Percentiles rank a stretch among this genome's conserved stretches.
These are phyloP conservation scores for Pseudodiploospora longispora DNA, from an alignment of 2,329 filamentous ascomycete species.

Conservation along the genomic window DNA sequence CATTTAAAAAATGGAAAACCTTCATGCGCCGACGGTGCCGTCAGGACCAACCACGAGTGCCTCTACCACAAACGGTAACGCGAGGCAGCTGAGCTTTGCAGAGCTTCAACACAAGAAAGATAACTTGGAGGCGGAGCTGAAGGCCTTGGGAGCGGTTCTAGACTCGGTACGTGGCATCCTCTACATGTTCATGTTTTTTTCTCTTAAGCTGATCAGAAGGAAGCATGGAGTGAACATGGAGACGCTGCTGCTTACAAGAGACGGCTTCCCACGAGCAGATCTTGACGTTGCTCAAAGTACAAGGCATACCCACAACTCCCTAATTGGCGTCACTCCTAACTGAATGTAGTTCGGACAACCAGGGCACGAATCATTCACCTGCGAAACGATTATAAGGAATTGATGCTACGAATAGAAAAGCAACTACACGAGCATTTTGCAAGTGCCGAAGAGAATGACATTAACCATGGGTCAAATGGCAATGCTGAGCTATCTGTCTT, in stretches of 20 bases:
- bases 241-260: constrained; percentile 74
- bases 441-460: constrained; percentile 47
- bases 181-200: background rate
- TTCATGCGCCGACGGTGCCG: constrained; percentile 52
- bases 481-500: constrained; percentile 21
- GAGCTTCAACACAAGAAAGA: constrained; percentile 83
- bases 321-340: constrained; percentile 9
- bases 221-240: constrained; percentile 93
- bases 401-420: constrained; percentile 78
- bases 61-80: constrained; percentile 50
- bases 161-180: constrained; percentile 58
- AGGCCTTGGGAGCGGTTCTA: constrained; percentile 75
- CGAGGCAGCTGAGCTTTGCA: constrained; percentile 58
- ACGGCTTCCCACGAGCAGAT: constrained; percentile 88
- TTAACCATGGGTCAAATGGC: constrained; percentile 13
- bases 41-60: constrained; percentile 64
- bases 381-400: constrained; percentile 84
- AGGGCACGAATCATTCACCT: constrained; percentile 81
- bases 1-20: constrained; percentile 37
- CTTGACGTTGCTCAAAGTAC: constrained; percentile 91
- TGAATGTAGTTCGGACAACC: constrained; percentile 73
- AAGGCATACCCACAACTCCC: constrained; percentile 13
- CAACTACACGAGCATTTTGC: constrained; percentile 87
- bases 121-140: constrained; percentile 76
- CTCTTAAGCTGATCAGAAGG: background rate